Base-by-base conservation (phyloP, 805 yeast genomes). In the Starmerella bombi region DNA sequence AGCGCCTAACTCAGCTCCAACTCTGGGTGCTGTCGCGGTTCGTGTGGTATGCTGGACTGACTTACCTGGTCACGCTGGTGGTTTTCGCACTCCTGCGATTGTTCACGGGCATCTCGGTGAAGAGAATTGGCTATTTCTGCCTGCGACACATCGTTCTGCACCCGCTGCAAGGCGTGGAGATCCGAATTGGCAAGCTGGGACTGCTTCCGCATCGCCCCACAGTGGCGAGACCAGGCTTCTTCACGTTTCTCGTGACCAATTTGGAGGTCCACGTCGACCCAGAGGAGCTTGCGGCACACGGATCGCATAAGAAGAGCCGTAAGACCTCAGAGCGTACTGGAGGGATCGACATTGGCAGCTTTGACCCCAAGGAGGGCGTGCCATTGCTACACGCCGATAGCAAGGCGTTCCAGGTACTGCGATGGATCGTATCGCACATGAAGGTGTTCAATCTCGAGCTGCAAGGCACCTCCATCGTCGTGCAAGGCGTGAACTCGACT, bases 51-150 rank as follows among this genome's bases (percentile, higher is more conserved):
- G 38, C 41, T 1, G 50, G 42, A 14, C 25, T 48, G 8, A 10
- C 42, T 18, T 60, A 59, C 41, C 40, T 62, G n/a, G 46, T 53
- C 12, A 54, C 66, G 22, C 59, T 63, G 20, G 58, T 58, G 38
- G 34, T 60, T 17, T 58, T 63, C 38, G 67, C 66, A 16, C 43
- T 61, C 28, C 45, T 63, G 16, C 56, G 67, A 12, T 47, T 62
- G 18, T 53, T 61, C 45, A 61, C 67, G 2, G 68, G 68, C 22
- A 48, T 63, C 34, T 61, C 65, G 22, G 59, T 63, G 46, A 62
- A 60, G 46, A 58, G 68, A 15, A 53, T 64, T 14, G 68, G 68
- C 30, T 63, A 63, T 50, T 51, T 63, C 41, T 57, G 60, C 16
- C 46, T 63, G n/a, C 52, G 64, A 20, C 59, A 61, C 43, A 51